Evolutionary conservation across 2,329 filamentous ascomycete species (phyloP), one percentile per base, ranked within the genome.

Genomic region (Phyllachora maydis): DNA sequence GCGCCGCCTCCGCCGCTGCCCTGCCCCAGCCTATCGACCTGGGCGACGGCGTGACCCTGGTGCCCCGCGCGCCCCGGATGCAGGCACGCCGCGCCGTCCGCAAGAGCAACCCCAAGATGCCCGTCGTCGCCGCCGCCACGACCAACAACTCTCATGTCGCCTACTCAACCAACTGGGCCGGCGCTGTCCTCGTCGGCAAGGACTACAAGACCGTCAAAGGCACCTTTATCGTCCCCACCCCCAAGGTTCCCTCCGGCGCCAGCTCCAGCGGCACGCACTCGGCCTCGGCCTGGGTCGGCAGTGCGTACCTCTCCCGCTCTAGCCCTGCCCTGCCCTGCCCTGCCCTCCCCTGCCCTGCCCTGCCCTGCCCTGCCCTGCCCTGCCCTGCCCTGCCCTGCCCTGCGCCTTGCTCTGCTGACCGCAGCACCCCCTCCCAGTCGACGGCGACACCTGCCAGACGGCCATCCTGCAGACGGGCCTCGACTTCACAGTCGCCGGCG

Each of bases 161-260:
- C 15, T 66, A 66, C 45, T 55, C 47, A 28, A 47, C 43, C 35
- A 69, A 68, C 48, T 69, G 65, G 65, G 56, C 62, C 6, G 65
- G 65, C 16, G 59, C 59, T 1, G 58, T 67, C 6, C 50, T 63
- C 24, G 54, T 54, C 16, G 52, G 52, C 20, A 50, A 46, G 6
- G 52, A 51, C 25, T 66, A 57, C 42, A 64, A 49, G 16, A 40
- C 45, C n/a, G 63, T 65, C 13, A 52, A 51, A 4, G 63, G 52
- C 11, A 52, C 54, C 9, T 60, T 69, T 40, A 56, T 46, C 2
- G 53, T 66, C 4, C 64, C 63, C 3, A 48, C 47, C 1, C 54
- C 59, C 7, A 45, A 45, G n/a, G 35, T 45, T 6, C 48, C 53
- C 2, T 38, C 36, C 6, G 46, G 46, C 14, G 44, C 42, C 12